These are phyloP conservation scores for Chlorencoelia australis DNA, from an alignment of 2,329 filamentous ascomycete species.

Conservation along the genomic window DNA sequence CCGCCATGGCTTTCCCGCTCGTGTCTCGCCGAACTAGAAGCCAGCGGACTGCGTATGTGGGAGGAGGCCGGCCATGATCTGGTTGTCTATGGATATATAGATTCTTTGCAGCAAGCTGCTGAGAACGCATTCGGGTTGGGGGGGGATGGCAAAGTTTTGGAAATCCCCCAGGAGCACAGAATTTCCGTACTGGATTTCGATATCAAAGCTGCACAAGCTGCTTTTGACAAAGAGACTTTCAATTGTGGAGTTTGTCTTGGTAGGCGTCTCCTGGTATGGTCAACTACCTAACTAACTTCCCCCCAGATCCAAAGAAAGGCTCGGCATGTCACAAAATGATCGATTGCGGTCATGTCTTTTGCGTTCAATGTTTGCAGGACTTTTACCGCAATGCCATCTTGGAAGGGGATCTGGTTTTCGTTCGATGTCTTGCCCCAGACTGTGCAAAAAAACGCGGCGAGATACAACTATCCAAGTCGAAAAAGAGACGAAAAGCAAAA, in stretches of 20 bases:
- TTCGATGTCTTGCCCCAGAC: conserved; percentile 70
- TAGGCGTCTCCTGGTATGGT: conserved; percentile 26
- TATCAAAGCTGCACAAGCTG: conserved; percentile 58
- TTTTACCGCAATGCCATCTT: conserved; percentile 84
- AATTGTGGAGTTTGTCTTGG: conserved; percentile 77
- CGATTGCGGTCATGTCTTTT: conserved; percentile 86
- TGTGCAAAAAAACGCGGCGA: conserved; percentile 56
- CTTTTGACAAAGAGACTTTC: conserved; percentile 77
- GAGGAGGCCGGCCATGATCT: conserved; percentile 50
- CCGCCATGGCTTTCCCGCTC: conserved; percentile 46
- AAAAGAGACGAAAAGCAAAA: conserved; percentile 49
- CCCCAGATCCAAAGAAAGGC: conserved; percentile 78
- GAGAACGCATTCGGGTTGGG: conserved; percentile 52
- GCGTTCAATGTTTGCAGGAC: conserved; percentile 73
- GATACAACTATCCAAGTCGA: conserved; percentile 24
- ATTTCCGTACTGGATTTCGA: conserved; percentile 71
- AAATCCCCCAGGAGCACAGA: conserved; percentile 48
- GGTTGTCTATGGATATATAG: conserved; percentile 53
- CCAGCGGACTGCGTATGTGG: conserved; percentile 45
- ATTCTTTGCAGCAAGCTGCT: conserved; percentile 48
- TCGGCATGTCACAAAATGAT: conserved; percentile 68
- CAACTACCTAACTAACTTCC: conserved; percentile 5
- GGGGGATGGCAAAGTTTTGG: conserved; percentile 36
- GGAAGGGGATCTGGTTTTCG: conserved; percentile 69
- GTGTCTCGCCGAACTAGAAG: conserved; percentile 40